These are phyloP conservation scores for Rhizopogon vesiculosus DNA, from an alignment of 768 basidiomycete genomes.

Conservation along the genomic window DNA sequence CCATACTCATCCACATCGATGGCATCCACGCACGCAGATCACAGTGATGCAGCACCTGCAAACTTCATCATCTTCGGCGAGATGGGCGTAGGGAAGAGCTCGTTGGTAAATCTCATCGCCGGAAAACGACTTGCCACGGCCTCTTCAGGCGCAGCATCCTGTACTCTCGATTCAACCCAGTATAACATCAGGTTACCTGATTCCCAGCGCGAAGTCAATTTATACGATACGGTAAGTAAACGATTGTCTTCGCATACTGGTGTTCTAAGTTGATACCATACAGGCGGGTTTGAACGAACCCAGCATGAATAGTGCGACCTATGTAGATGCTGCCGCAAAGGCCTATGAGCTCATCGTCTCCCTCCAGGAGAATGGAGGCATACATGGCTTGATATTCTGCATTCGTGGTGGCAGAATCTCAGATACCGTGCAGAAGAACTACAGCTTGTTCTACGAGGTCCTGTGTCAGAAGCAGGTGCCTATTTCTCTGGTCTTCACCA, in stretches of 20 bases:
- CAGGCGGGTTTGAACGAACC: conserved; percentile 24
- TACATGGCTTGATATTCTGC: conserved; percentile 35
- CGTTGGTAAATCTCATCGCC: conserved; percentile 8
- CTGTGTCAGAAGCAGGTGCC: conserved; percentile 29
- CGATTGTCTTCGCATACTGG: neutral
- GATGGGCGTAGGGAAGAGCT: conserved; percentile 8
- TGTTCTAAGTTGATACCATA: neutral
- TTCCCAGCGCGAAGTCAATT: neutral
- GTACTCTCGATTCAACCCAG: conserved; percentile 2
- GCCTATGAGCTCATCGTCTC: conserved; percentile 28
- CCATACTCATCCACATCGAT: no score
- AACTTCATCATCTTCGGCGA: conserved; percentile 7
- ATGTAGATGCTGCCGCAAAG: conserved; percentile 21
- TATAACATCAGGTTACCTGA: neutral
- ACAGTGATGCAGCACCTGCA: neutral
- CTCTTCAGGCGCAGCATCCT: neutral
- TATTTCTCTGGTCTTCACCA: conserved; percentile 27
- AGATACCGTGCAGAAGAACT: conserved; percentile 22
- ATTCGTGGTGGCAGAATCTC: conserved; percentile 24
- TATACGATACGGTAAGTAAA: neutral
- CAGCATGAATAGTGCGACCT: conserved; percentile 17
- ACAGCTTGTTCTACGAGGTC: conserved; percentile 27
- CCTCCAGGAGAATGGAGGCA: conserved; percentile 28
- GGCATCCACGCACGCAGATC: no score
- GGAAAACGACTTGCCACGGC: neutral